A percentile compares a stretch with the other conserved stretches of the same genome.
phyloP scores from a whole-genome alignment of 495 filamentous ascomycete species.

The Daldinia loculata region DNA sequence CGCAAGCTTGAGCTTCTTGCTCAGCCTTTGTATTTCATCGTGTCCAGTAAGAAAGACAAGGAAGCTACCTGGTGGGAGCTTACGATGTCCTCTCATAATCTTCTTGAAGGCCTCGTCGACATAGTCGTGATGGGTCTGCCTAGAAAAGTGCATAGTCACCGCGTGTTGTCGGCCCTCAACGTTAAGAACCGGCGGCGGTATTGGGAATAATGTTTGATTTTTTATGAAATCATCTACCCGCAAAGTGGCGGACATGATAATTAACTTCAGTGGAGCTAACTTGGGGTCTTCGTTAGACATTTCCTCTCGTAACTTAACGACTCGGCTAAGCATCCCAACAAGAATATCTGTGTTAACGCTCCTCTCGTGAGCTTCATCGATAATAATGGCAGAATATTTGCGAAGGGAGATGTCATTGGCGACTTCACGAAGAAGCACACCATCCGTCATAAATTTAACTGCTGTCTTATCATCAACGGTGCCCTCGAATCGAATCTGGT shows the following conservation, averaged over 20 bases:
- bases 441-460: constrained; percentile 99
- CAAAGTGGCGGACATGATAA: constrained; percentile 98
- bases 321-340: constrained; percentile 93
- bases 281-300: constrained; percentile 57
- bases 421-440: constrained; percentile 91
- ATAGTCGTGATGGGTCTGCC: constrained; percentile 85
- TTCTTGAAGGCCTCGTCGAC: constrained; percentile 89
- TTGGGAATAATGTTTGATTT: constrained; percentile 80
- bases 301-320: constrained; percentile 73
- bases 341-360: constrained; percentile 98
- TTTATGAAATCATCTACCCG: constrained; percentile 88
- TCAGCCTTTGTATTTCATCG: constrained; percentile 83
- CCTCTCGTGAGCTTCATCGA: constrained; percentile 98
- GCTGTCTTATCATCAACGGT: constrained; percentile 83
- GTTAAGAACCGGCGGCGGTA: constrained; percentile 84
- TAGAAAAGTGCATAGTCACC: constrained; percentile 88
- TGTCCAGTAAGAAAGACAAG: constrained; percentile 97
- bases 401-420: constrained; percentile 85
- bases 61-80: constrained; percentile 90
- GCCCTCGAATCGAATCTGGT: constrained; percentile 95
- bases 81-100: constrained; percentile 85
- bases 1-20: constrained; percentile 76
- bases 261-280: constrained; percentile 83
- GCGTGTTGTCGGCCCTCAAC: constrained; percentile 93
- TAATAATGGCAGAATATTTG: constrained; percentile 94